These are phyloP conservation scores for Saccharomycopsis sp. DNA, from an alignment of 805 yeast genomes.

Conservation along the genomic window DNA sequence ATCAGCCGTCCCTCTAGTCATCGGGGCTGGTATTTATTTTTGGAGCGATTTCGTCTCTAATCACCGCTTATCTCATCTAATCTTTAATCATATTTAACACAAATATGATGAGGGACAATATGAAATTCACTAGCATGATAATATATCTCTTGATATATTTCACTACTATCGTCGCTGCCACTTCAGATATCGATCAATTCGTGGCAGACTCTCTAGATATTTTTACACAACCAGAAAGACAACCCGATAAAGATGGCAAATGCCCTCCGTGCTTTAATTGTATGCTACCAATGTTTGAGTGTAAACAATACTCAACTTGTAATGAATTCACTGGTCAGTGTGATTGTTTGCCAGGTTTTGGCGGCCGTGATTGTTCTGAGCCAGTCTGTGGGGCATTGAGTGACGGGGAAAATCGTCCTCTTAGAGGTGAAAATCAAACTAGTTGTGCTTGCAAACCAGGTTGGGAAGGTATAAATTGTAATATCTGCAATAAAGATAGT, in stretches of 20 bases:
- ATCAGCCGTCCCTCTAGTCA: no score
- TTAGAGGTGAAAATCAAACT: conserved; percentile 35
- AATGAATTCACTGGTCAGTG: conserved; percentile 85
- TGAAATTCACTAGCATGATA: no score
- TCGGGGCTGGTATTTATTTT: no score
- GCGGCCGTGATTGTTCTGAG: conserved; percentile 84
- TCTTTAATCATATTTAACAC: no score
- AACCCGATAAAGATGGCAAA: conserved; percentile 29
- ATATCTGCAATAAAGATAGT: conserved; percentile 63
- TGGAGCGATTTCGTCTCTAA: no score
- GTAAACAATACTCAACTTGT: conserved; percentile 87
- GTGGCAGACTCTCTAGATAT: no score
- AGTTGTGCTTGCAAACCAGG: conserved; percentile 74
- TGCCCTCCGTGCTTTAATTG: conserved; percentile 96
- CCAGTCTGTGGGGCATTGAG: conserved; percentile 82
- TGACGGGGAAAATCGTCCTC: conserved; percentile 60
- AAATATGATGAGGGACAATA: no score
- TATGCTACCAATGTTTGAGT: conserved; percentile 81
- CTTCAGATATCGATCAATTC: no score
- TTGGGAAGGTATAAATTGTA: conserved; percentile 94
- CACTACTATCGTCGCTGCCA: no score
- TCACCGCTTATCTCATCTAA: no score
- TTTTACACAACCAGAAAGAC: no score
- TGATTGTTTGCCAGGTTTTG: conserved; percentile 88
- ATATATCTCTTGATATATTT: no score